phyloP scores from a whole-genome alignment of 345 rosid genomes.

The Eucalyptus regnans region DNA sequence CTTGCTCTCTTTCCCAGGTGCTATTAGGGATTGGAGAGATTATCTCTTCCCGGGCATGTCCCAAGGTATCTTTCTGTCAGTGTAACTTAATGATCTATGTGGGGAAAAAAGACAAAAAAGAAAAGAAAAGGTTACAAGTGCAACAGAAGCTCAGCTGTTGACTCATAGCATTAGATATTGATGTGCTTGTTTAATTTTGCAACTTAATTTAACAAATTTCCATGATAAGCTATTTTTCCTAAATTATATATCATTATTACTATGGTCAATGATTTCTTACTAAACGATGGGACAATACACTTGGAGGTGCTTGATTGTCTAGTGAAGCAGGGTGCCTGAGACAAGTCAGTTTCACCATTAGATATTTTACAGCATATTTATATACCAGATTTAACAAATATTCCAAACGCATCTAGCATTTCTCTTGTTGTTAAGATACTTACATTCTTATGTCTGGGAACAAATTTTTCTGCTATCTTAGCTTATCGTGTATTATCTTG shows the following conservation, averaged over 20 bases:
- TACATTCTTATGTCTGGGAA: background rate
- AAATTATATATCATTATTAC: background rate
- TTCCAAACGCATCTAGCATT: background rate
- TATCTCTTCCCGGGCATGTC: conserved; percentile 67
- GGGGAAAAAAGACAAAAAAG: fast-evolving
- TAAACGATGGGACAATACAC: background rate
- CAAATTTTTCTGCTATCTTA: background rate
- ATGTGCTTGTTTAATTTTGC: background rate
- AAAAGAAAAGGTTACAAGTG: background rate
- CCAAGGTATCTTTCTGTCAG: conserved; percentile 39
- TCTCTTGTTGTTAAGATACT: background rate
- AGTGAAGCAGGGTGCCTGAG: background rate
- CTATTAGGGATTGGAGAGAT: conserved; percentile 86
- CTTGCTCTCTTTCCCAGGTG: conserved; percentile 27
- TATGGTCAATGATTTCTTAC: background rate
- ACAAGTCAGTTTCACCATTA: background rate
- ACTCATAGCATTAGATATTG: background rate
- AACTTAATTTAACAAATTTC: background rate
- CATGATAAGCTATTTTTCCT: background rate
- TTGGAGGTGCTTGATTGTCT: background rate
- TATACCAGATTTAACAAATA: background rate
- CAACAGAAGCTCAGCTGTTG: background rate
- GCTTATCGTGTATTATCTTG: background rate
- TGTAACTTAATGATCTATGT: background rate
- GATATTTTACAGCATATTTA: background rate